Base-by-base conservation (phyloP, 148 eudicot genomes). In the Camellia granthamiana region DNA sequence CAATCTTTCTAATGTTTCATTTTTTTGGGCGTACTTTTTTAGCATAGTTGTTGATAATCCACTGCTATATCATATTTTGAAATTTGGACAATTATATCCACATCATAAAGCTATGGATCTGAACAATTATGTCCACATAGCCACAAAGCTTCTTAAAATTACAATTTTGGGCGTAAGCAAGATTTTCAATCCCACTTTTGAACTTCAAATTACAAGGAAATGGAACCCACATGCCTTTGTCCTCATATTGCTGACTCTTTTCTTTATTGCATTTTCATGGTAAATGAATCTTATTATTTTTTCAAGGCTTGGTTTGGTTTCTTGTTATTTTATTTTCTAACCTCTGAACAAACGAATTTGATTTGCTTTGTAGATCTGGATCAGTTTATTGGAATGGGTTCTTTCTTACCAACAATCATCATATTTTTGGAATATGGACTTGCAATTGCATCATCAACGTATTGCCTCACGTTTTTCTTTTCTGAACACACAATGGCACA, bases 381-480 rank as follows among this genome's bases (percentile, higher is more conserved):
- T 83, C 98, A 96, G 85, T 96, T 96, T 82, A 89, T 92, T 73
- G 99, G 99, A 76, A 84, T 61, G 41, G 89, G 89, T 64, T 84
- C 91, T 65, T 78, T 96, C 81, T 87, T 81, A 61, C 91, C 95
- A 46, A 96, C 98, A 38, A 73, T 93, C 75, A 72, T 89, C 83
- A 79, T 93, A 83, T 89, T 96, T 80, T 44, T 94, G 72, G 95
- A 83, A 82, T 96, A 93, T 89, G 99, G 99, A 74, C 90, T 89
- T 58, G 94, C 99, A 64, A 88, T 94, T 78, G 97, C 99, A 66
- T 93, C 99, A 79, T 96, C 99, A 84, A 96, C 99, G 74, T 96
- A 96, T 82, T 96, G 98, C 84, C 92, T 96, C 67, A 96, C 99
- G 2, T 96, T 96, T 84, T 92, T 89, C 88, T 92, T 96, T 87